These are phyloP conservation scores for Alternaria longipes DNA, from an alignment of 2,329 filamentous ascomycete species.

Conservation along the genomic window DNA sequence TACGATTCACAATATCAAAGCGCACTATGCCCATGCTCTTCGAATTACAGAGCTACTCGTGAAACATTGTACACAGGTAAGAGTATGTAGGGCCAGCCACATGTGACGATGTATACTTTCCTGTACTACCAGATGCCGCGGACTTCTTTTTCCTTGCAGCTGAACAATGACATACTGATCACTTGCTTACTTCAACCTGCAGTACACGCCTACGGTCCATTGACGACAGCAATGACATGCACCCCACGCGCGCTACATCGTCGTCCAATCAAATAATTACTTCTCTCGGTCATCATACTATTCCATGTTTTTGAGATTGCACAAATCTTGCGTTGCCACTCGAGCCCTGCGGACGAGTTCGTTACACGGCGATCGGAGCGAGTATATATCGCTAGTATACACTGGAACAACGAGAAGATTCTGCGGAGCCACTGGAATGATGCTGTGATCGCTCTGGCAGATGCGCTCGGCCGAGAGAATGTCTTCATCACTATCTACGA, in stretches of 20 bases:
- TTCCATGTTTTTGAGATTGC: not conserved
- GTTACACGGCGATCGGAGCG: conserved; percentile 13
- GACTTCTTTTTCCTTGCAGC: not conserved
- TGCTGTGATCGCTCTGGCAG: conserved; percentile 65
- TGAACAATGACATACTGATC: not conserved
- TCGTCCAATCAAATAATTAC: no score
- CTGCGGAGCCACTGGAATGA: conserved; percentile 70
- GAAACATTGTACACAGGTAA: not conserved
- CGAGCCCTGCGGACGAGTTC: not conserved
- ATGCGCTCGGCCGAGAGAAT: conserved; percentile 67
- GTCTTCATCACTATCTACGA: conserved; percentile 73
- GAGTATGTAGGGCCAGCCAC: not conserved
- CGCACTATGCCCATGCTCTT: no score
- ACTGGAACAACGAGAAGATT: conserved; percentile 71
- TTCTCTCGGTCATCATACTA: no score
- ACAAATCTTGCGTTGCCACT: not conserved
- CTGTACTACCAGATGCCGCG: not conserved
- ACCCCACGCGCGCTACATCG: not conserved
- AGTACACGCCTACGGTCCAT: not conserved
- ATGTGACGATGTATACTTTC: not conserved
- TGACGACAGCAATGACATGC: not conserved
- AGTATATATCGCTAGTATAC: conserved; percentile 62
- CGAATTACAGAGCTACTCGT: no score
- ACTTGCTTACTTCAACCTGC: not conserved
- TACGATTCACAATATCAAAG: no score